Evolutionary conservation across 73 alveolate genomes (phyloP).

Genomic region (Effrenium voratum): DNA sequence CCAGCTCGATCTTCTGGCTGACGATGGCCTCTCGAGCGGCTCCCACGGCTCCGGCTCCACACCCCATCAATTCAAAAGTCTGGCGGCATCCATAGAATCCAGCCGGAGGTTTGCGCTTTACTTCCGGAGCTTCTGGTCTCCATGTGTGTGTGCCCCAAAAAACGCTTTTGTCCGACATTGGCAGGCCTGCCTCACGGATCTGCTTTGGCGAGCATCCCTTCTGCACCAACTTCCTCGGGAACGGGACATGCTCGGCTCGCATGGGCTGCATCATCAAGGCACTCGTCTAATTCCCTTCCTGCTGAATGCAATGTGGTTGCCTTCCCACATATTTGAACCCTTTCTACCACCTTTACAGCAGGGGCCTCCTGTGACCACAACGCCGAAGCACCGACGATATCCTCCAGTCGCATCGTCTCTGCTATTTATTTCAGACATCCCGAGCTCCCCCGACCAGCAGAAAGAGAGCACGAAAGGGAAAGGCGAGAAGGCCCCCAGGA

Average conservation of each 20-base stretch:
- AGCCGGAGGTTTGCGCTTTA: not conserved
- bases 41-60: not conserved
- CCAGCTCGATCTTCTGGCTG: slow-evolving; percentile 82
- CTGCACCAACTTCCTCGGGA: slow-evolving; percentile 48
- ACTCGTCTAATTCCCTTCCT: too few relatives aligned
- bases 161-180: not conserved
- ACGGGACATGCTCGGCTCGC: not conserved
- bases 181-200: slow-evolving; percentile 44
- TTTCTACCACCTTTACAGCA: too few relatives aligned
- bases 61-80: not conserved
- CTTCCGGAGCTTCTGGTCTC: not conserved
- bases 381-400: too few relatives aligned
- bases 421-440: too few relatives aligned
- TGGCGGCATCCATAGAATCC: not conserved
- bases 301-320: too few relatives aligned
- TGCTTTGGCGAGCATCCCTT: slow-evolving; percentile 35
- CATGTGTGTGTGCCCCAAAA: not conserved
- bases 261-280: not conserved
- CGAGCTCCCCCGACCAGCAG: too few relatives aligned
- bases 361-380: too few relatives aligned
- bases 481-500: too few relatives aligned
- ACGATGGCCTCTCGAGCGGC: not conserved
- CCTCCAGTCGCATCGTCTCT: too few relatives aligned
- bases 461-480: too few relatives aligned
- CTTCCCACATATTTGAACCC: too few relatives aligned